Conservation (phyloP, 148 eudicot species). For the Vaccinium macrocarpon region DNA sequence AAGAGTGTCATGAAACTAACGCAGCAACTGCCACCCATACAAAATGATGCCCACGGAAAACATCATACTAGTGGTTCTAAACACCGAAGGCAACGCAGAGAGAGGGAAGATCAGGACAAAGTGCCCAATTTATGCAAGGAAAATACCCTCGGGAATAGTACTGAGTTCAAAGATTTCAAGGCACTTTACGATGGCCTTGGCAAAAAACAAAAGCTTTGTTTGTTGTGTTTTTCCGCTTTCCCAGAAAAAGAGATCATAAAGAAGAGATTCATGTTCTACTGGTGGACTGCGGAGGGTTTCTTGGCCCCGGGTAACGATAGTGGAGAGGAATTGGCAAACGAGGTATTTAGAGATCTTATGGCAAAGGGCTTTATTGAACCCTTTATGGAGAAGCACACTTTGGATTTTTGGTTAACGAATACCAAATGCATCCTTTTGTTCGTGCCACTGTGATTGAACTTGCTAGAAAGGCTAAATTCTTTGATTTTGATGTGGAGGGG, state of each 20-base stretch:
- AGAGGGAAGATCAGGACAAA: not conserved
- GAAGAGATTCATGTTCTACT: too few relatives aligned
- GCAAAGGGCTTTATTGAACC: slow-evolving; percentile 20
- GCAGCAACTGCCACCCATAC: slow-evolving; percentile 12
- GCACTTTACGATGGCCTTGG: too few relatives aligned
- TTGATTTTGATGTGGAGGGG: slow-evolving; percentile 19
- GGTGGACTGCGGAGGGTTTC: too few relatives aligned
- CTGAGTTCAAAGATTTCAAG: too few relatives aligned
- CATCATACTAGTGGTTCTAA: not conserved
- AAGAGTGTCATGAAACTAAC: slow-evolving; percentile 4
- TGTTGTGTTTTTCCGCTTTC: too few relatives aligned
- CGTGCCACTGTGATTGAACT: slow-evolving; percentile 7
- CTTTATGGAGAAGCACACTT: not conserved
- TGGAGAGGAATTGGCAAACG: slow-evolving; percentile 6
- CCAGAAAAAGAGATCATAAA: too few relatives aligned
- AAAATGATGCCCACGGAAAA: not conserved
- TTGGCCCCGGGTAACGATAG: too few relatives aligned
- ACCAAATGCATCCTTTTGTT: slow-evolving; percentile 18
- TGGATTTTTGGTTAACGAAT: not conserved
- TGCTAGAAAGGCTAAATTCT: slow-evolving; percentile 9
- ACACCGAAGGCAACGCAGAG: too few relatives aligned
- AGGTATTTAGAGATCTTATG: slow-evolving; percentile 6
- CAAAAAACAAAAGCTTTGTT: too few relatives aligned
- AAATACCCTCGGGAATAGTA: not conserved
- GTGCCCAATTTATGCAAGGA: slow-evolving; percentile 1